Evolutionary conservation across 1,139 yeast genomes (phyloP).

Genomic region (Saccharomyces hybrid): DNA sequence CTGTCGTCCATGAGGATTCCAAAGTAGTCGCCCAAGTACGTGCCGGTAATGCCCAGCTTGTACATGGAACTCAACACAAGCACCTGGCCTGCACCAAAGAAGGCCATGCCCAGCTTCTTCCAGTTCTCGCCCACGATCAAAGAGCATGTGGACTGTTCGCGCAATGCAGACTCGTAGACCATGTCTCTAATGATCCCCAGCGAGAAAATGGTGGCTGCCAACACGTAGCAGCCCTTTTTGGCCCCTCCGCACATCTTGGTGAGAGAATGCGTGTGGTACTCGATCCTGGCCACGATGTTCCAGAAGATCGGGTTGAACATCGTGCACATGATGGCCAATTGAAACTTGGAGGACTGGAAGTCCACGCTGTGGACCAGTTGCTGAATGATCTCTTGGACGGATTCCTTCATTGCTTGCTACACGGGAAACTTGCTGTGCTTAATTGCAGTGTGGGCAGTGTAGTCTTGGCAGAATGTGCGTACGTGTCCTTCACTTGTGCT

Average conservation of each 20-base stretch:
- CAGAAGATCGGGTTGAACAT: slow-evolving; percentile 91
- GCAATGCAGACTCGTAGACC: slow-evolving; percentile 62
- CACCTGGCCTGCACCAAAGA: slow-evolving; percentile 63
- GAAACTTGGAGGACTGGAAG: slow-evolving; percentile 10
- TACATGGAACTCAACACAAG: slow-evolving; percentile 83
- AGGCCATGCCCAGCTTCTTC: slow-evolving; percentile 35
- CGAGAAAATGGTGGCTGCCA: slow-evolving; percentile 75
- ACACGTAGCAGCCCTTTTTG: slow-evolving; percentile 68
- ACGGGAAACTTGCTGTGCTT: not conserved
- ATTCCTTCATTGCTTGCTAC: not conserved
- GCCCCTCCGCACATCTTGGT: slow-evolving; percentile 60
- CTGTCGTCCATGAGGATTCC: slow-evolving; percentile 88
- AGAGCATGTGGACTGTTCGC: slow-evolving; percentile 45
- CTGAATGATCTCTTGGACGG: slow-evolving; percentile 1
- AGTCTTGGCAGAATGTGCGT: not conserved
- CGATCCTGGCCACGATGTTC: slow-evolving; percentile 85
- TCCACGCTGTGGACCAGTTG: slow-evolving; percentile 5
- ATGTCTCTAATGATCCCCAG: slow-evolving; percentile 78
- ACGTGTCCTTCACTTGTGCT: not conserved
- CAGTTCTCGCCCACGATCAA: slow-evolving; percentile 36
- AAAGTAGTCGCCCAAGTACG: slow-evolving; percentile 93
- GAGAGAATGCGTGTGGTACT: slow-evolving; percentile 65
- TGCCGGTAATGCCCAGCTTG: slow-evolving; percentile 91
- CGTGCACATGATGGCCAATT: slow-evolving; percentile 48
- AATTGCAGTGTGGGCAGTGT: not conserved